Evolutionary conservation across 495 filamentous ascomycete genomes (phyloP), one percentile per base, ranked within the genome.

Genomic region (Penicillium atrosanguineum): DNA sequence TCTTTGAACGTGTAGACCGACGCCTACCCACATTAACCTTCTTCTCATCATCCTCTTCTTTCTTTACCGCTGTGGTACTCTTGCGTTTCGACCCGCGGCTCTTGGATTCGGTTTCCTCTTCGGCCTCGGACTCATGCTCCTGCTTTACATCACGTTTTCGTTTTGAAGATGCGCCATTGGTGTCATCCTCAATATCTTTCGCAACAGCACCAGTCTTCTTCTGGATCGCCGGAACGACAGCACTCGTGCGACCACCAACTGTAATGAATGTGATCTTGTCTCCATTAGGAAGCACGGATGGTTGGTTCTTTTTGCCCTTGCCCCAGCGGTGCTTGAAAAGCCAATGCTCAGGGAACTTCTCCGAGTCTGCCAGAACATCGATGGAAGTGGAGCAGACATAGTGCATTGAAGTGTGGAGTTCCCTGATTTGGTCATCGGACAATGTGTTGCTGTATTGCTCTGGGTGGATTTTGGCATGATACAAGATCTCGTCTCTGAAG

Each of bases 371-470:
- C 28, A 94, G 77, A 28, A 85, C 79, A 48, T 90, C 88, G 8
- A 92, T 84, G 0, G 93, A 88, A 5, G 82, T 83, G 39, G 85
- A 79, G 61, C 90, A 96, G 36, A 98, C 86, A 50, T 88, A 83
- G 48, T 85, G 75, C 36, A 97, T 83, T 0, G 87, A 79, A n/a
- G 80, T 72, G 68, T 93, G 83, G 8, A 98, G 76, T 23, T 74
- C 74, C 56, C 80, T 81, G 52, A 94, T 80, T 64, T 96, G 87
- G 6, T 73, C 80, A 42, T 87, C 80, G 51, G 62, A 75, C 59
- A 98, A 84, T 8, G 89, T 90, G 60, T 97, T 85, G 68, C 87
- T 88, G 70, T 92, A 93, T 57, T 94, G 88, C 65, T 96, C 93
- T 0, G 94, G 94, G 53, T 98, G 94, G 15, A 97, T 80, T 49